Conservation (phyloP, 139 green algal species). For the Chlamydomonas eustigma region DNA sequence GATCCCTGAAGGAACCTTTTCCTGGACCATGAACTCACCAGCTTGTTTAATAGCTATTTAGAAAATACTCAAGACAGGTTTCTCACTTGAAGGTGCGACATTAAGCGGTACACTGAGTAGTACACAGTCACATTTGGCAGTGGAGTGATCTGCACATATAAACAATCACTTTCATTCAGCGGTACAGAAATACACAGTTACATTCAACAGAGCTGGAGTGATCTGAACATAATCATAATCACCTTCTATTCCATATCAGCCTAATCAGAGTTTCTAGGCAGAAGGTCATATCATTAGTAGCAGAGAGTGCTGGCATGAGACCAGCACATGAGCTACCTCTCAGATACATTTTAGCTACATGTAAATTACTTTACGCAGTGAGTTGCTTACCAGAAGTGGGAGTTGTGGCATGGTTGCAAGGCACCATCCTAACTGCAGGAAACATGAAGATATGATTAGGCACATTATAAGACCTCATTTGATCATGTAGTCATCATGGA, state of each 20-base stretch:
- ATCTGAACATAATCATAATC: background rate
- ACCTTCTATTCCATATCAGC: too few relatives aligned
- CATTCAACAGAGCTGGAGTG: background rate
- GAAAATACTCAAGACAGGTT: too few relatives aligned
- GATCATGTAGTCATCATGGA: background rate
- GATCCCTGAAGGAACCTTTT: too few relatives aligned
- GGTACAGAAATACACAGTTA: background rate
- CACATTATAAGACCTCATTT: background rate
- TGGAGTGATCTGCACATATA: slow-evolving; percentile 37
- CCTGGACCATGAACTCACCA: too few relatives aligned
- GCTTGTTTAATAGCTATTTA: too few relatives aligned
- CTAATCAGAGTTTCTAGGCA: too few relatives aligned
- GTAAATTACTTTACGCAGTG: background rate
- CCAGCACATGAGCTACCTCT: too few relatives aligned
- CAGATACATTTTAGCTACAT: too few relatives aligned
- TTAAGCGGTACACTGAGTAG: slow-evolving; percentile 58
- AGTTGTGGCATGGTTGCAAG: slow-evolving; percentile 27
- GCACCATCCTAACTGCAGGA: slow-evolving; percentile 23
- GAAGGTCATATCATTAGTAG: too few relatives aligned
- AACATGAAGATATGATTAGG: background rate
- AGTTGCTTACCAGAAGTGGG: slow-evolving; percentile 34
- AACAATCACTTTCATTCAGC: background rate
- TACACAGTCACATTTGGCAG: slow-evolving; percentile 71
- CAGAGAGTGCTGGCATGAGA: too few relatives aligned
- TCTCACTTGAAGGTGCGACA: slow-evolving; percentile 38